phyloP scores from a whole-genome alignment of 2,329 filamentous ascomycete genomes.

The Phoma sp. region DNA sequence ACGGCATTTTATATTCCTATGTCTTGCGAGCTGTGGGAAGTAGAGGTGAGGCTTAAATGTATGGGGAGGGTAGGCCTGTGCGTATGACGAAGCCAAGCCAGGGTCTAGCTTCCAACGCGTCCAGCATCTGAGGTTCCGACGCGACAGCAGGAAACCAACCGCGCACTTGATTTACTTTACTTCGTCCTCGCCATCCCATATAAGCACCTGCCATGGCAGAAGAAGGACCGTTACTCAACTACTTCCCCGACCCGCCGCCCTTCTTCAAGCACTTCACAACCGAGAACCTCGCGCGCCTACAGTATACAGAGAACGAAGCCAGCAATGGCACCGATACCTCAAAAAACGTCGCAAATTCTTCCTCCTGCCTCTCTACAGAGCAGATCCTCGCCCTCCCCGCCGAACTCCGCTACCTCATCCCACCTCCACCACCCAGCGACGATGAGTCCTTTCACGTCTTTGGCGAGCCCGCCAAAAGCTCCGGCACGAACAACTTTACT shows the following conservation, averaged over 20 bases:
- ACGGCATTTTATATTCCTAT: not conserved
- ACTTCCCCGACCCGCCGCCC: constrained; percentile 85
- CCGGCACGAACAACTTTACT: constrained; percentile 34
- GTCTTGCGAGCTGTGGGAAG: not conserved
- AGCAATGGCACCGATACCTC: constrained; percentile 24
- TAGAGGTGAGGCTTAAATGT: not conserved
- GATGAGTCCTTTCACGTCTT: constrained; percentile 76
- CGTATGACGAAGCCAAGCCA: constrained; percentile 2
- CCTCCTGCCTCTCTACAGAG: constrained; percentile 26
- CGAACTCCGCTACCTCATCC: constrained; percentile 79
- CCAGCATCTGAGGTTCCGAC: not conserved
- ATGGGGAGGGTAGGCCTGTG: not conserved
- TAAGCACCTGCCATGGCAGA: constrained; percentile 24
- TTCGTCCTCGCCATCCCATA: too few relatives aligned
- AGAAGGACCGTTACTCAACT: constrained; percentile 30
- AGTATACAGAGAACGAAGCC: constrained; percentile 55
- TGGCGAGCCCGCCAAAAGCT: constrained; percentile 65
- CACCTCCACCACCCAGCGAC: constrained; percentile 75
- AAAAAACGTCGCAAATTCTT: not conserved
- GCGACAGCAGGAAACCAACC: too few relatives aligned
- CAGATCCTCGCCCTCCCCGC: constrained; percentile 64
- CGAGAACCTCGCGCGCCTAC: constrained; percentile 71
- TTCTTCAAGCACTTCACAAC: constrained; percentile 90
- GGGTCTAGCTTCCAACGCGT: constrained; percentile 8
- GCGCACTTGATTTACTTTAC: too few relatives aligned